phyloP scores from a whole-genome alignment of 202 grass and related monocot species.

The Panicum hallii region DNA sequence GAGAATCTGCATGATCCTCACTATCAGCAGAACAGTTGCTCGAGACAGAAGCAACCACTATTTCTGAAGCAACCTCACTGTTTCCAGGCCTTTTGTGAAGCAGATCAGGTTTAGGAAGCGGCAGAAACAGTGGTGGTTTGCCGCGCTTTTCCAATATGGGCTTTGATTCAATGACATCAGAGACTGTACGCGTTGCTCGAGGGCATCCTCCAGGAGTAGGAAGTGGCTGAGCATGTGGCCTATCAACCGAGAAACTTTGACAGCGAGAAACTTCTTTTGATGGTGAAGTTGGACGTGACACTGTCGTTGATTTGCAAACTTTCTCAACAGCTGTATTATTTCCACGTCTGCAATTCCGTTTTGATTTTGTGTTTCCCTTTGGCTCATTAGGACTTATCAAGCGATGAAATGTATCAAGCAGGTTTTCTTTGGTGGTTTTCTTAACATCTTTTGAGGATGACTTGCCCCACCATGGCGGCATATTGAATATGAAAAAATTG shows the following conservation, averaged over 20 bases:
- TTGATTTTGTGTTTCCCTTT: conserved; percentile 75
- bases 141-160: conserved; percentile 84
- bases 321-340: conserved; percentile 67
- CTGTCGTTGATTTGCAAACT: conserved; percentile 77
- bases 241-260: conserved; percentile 87
- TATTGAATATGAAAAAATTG: conserved; percentile 52
- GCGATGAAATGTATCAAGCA: conserved; percentile 85
- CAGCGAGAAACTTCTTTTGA: conserved; percentile 91
- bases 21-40: conserved; percentile 92
- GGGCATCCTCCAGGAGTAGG: conserved; percentile 67
- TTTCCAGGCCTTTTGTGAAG: conserved; percentile 64
- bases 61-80: conserved; percentile 58
- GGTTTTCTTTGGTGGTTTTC: conserved; percentile 93
- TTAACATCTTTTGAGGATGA: conserved; percentile 93
- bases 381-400: conserved; percentile 86
- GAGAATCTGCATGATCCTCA: conserved; percentile 77
- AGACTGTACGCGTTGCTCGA: conserved; percentile 55
- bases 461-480: conserved; percentile 95
- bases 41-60: conserved; percentile 66
- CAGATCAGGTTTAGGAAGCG: conserved; percentile 70
- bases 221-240: conserved; percentile 77
- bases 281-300: conserved; percentile 85
- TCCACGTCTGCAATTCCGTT: conserved; percentile 53
- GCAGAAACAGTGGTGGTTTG: conserved; percentile 71
- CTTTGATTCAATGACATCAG: conserved; percentile 79